Evolutionary conservation across 495 filamentous ascomycete genomes (phyloP).

Genomic region (Aeminium ludgeri): DNA sequence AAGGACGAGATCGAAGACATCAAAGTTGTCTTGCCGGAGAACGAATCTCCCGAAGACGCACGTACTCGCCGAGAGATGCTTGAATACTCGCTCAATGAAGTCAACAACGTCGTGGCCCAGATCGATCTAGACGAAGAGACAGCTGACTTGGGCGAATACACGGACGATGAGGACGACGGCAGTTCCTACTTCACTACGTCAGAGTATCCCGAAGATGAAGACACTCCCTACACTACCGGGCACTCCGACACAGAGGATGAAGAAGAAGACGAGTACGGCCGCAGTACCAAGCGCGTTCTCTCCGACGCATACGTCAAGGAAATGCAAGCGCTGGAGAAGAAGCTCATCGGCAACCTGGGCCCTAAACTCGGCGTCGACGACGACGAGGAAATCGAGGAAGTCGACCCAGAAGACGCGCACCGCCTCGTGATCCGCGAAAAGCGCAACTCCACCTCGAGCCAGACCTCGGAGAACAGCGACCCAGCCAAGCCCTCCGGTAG

Average conservation of each 20-base stretch:
- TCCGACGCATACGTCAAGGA: constrained; percentile 49
- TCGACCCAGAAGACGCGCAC: constrained; percentile 17
- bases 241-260: constrained; percentile 26
- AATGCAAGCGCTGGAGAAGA: constrained; percentile 26
- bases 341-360: constrained; percentile 26
- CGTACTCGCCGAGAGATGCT: constrained; percentile 78
- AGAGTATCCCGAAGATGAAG: constrained; percentile 25
- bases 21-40: constrained; percentile 28
- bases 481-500: constrained; percentile 6
- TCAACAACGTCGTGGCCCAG: constrained; percentile 86
- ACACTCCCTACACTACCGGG: constrained; percentile 34
- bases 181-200: constrained; percentile 26
- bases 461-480: constrained; percentile 5
- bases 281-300: constrained; percentile 43
- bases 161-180: constrained; percentile 35
- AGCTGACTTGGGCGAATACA: constrained; percentile 25
- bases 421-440: constrained; percentile 17
- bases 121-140: constrained; percentile 65
- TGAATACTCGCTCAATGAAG: constrained; percentile 67
- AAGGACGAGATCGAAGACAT: constrained; percentile 20
- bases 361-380: constrained; percentile 14
- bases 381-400: constrained; percentile 8
- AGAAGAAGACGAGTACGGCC: constrained; percentile 52
- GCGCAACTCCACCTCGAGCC: constrained; percentile 1
- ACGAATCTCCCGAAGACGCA: constrained; percentile 67